Evolutionary conservation across 257 asterid species (phyloP).

Genomic region (Plectranthus barbatus): DNA sequence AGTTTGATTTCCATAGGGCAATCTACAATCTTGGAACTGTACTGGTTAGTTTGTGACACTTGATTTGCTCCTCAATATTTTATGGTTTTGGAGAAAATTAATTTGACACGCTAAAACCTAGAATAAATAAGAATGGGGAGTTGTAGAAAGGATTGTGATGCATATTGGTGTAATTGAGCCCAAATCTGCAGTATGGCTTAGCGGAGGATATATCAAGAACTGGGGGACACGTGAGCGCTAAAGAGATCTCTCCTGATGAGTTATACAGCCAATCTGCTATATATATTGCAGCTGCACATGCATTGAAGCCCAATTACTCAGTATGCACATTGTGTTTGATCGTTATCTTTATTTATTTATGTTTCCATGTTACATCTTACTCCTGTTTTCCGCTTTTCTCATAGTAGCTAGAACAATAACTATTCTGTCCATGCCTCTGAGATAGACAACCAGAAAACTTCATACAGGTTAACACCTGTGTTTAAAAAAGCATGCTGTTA

Average conservation of each 20-base stretch:
- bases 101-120: not conserved
- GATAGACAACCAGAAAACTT: not conserved
- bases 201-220: constrained; percentile 97
- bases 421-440: not conserved
- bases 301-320: constrained; percentile 90
- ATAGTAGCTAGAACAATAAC: not conserved
- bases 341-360: not conserved
- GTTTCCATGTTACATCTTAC: not conserved
- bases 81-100: not conserved
- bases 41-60: constrained; percentile 57
- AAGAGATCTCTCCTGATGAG: constrained; percentile 84
- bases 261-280: constrained; percentile 92
- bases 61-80: constrained; percentile 13
- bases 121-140: constrained; percentile 1
- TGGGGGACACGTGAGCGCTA: constrained; percentile 57
- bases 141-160: not conserved
- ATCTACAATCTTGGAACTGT: constrained; percentile 99
- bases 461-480: not conserved
- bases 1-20: constrained; percentile 98
- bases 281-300: constrained; percentile 97
- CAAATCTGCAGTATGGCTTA: constrained; percentile 75
- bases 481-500: too few species aligned
- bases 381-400: constrained; percentile 6
- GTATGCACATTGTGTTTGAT: constrained; percentile 33
- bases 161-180: constrained; percentile 19